Evolutionary conservation across 73 alveolate species (phyloP), one percentile per base, ranked within the genome.

Genomic region (Paraurostyla sp.): DNA sequence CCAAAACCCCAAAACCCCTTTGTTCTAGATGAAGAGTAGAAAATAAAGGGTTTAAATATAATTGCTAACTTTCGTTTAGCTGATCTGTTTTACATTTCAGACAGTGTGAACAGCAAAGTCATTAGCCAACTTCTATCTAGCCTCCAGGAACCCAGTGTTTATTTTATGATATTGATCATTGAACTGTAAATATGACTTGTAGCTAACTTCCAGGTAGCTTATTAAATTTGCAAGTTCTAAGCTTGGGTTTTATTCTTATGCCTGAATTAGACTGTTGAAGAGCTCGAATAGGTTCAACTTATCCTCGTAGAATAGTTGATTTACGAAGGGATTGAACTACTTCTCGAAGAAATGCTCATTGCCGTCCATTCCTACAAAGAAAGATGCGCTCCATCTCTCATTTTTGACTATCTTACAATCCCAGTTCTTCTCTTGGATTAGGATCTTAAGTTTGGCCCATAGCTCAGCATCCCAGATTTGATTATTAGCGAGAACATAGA

Each of bases 401-500:
- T 82, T 82, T 18, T 41, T 32, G 18, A 82, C 91, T 36, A 40
- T 23, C 32, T 56, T 2, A 13, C 32, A 33, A 32, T 59, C 56
- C 18, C 27, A 41, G 1, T 33, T 20, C 45, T 82, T 82, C 48
- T 82, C 71, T 9, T 2, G 25, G 15, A 73, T 85, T 16, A 35
- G 45, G 18, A 68, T 41, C 35, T 15, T 25, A 3, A 82, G 23
- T 25, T 20, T 23, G 0, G n/a, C 32, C 91, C 91, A 82, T 20
- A 65, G 15, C 38, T 63, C 78, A 9, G 78, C 45, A 30, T 82
- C 91, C 71, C 57, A 35, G 2, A 57, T 38, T 32, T 62, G 48
- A 18, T 84, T 85, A 52, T 82, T 82, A 2, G 91, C 65, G 11
- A 82, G 52, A 11, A 85, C 91, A 84, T 85, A 82, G 2, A 63